Base-by-base conservation (phyloP, 345 rosid species). In the Luvunga scandens region DNA sequence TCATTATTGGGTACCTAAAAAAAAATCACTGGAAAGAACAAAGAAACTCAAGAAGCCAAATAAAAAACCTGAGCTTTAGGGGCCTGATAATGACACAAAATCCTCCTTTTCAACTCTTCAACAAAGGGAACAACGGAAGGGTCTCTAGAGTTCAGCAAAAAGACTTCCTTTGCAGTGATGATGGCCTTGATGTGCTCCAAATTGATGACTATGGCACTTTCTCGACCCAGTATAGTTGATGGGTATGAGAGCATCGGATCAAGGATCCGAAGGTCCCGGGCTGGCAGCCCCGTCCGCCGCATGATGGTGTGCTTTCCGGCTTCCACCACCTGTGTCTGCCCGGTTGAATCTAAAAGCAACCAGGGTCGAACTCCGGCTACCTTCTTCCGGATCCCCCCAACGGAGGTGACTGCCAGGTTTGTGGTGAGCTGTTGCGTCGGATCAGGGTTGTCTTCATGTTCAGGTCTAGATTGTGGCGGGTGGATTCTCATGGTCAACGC, bases 241-340 rank as follows among this genome's bases (percentile, higher is more conserved):
- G 97, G 99, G 86, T 93, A 91, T 69, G 98, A 91, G n/a, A 95
- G 89, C 4, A 88, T 82, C 16, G 99, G 99, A 88, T 95, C 98
- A 18, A 93, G 91, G 64, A 91, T 90, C 84, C 99, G 89, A n/a
- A 93, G 97, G 81, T 95, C 98, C 6, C 97, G 87, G 16, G 90
- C 95, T 10, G 97, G 94, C 9, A 92, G 83, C 19, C 98, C 97
- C 28, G 97, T 96, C 8, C 90, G 97, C 68, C 97, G 90, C 99
- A 94, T 94, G 85, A 92, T 91, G 10, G 85, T 71, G 80, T 96
- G 97, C 85, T 96, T 96, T 2, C 97, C 97, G 9, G 79, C 95
- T 64, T 91, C 97, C 77, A 79, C 85, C 16, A 84, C 86, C 73
- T 83, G 82, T 34, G 88, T 73, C 80, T 87, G 88, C 6, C 97